A percentile compares a stretch with the other conserved stretches of the same genome.
phyloP scores from a whole-genome alignment of 306 rosid species.

The Carpinus fangiana region DNA sequence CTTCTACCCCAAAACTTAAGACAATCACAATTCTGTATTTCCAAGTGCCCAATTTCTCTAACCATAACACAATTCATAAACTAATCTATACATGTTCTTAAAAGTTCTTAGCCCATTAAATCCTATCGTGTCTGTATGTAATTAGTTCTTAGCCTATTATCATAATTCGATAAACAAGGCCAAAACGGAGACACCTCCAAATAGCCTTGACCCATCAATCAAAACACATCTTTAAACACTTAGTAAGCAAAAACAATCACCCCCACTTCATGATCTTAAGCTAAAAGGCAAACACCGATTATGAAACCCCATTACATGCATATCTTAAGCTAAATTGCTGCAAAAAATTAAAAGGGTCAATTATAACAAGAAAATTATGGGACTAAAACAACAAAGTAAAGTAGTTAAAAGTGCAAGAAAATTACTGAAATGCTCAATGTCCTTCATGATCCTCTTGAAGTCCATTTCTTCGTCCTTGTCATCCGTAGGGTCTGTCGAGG shows the following conservation, averaged over 20 bases:
- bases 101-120: background rate
- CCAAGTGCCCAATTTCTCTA: too few species aligned
- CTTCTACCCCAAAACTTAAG: background rate
- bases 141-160: too few species aligned
- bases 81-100: background rate
- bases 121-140: background rate
- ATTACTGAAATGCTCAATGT: constrained; percentile 25
- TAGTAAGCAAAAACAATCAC: background rate
- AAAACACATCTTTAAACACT: background rate
- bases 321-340: background rate
- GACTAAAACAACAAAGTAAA: background rate
- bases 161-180: too few species aligned
- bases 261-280: background rate
- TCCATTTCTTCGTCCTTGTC: constrained; percentile 12
- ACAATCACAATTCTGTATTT: too few species aligned
- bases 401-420: background rate
- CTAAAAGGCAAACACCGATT: background rate
- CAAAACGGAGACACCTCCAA: too few species aligned
- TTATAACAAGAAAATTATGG: background rate
- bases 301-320: background rate
- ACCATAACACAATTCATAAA: too few species aligned
- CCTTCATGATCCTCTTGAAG: constrained; percentile 24
- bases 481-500: background rate
- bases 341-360: background rate
- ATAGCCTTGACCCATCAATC: background rate